Evolutionary conservation across 108 stramenopile species (phyloP), one percentile per base, ranked within the genome.

Genomic region (Cyclotella sp.): DNA sequence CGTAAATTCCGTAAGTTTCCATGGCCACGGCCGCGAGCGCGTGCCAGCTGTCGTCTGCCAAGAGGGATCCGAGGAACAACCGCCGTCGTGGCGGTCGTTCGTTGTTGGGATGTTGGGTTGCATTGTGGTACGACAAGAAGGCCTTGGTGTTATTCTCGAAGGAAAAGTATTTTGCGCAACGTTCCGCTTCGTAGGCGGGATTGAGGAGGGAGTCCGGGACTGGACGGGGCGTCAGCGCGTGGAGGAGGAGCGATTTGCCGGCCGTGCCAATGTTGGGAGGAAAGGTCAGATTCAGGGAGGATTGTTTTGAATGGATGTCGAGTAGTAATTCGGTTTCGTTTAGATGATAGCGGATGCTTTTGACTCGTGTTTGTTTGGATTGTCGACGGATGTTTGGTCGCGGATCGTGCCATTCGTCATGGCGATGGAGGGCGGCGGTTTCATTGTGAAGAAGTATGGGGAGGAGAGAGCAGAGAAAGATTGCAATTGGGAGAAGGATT

Each of bases 1-100:
- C 42, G 51, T 87, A 91, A 9, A 88, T 63, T 8, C 85, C 87
- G 72, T 89, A 82, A 3, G 52, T 76, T 79, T 91, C 91, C 43
- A 81, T 81, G 58, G 91, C 87, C 22, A 79, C 22, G 0, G 85
- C 70, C 22, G 30, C 79, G 3, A 91, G 45, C 2, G 82, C 60
- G 44, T 91, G 83, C 78, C 85, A 86, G 44, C 68, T 71, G 49
- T 91, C 91, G 67, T 87, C 85, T 49, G 87, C 91, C 34, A 91
- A 76, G 34, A 88, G 72, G 3, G 75, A 68, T 24, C 86, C 86
- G 26, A 84, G 57, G 75, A 84, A 87, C n/a, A 84, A 13, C 29
- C 73, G 57, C 39, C 81, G 28, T 53, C 70, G 58, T 34, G 8
- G 21, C 9, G 6, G 42, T 11, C 21, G 44, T 66, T 46, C n/a